A percentile compares a stretch with the other conserved stretches of the same genome.
These are phyloP conservation scores for Phaseolus coccineus DNA, from an alignment of 331 rosid genomes.

Conservation along the genomic window DNA sequence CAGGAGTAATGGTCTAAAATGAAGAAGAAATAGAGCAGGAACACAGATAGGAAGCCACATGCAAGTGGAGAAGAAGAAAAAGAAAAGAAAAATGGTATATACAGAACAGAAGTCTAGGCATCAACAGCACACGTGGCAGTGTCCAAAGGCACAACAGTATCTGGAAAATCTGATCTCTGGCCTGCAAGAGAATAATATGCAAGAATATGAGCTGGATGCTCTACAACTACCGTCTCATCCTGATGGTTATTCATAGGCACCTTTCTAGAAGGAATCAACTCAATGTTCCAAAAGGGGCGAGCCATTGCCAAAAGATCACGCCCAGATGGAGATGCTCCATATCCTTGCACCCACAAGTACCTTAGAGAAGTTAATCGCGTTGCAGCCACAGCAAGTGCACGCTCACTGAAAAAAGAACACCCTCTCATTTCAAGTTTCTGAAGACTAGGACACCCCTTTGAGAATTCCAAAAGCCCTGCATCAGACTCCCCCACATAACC, in stretches of 20 bases:
- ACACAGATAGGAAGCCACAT: constrained; percentile 58
- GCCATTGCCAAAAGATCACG: constrained; percentile 78
- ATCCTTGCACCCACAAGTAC: constrained; percentile 97
- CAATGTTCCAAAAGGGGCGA: constrained; percentile 93
- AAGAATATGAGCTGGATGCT: constrained; percentile 87
- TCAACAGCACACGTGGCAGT: constrained; percentile 35
- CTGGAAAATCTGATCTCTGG: constrained; percentile 84
- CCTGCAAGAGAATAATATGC: constrained; percentile 98
- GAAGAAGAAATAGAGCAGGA: constrained; percentile 38
- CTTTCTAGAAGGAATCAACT: constrained; percentile 75
- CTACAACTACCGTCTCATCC: constrained; percentile 38
- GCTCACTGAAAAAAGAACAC: constrained; percentile 79
- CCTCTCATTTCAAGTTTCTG: constrained; percentile 93
- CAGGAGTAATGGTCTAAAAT: constrained; percentile 48
- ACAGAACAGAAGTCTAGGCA: constrained; percentile 57
- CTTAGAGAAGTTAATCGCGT: constrained; percentile 70
- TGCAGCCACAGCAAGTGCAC: constrained; percentile 79
- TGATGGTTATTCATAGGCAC: constrained; percentile 12
- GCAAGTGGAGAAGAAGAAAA: constrained; percentile 27
- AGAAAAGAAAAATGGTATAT: constrained; percentile 37
- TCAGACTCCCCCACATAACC: constrained; percentile 87
- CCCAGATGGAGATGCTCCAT: constrained; percentile 61
- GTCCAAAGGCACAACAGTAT: constrained; percentile 67
- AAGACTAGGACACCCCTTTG: constrained; percentile 87
- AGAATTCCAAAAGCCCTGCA: constrained; percentile 74